A percentile compares a stretch with the other conserved stretches of the same genome.
Evolutionary conservation across 2,329 filamentous ascomycete species (phyloP).

Genomic region (Fusarium drepaniforme): DNA sequence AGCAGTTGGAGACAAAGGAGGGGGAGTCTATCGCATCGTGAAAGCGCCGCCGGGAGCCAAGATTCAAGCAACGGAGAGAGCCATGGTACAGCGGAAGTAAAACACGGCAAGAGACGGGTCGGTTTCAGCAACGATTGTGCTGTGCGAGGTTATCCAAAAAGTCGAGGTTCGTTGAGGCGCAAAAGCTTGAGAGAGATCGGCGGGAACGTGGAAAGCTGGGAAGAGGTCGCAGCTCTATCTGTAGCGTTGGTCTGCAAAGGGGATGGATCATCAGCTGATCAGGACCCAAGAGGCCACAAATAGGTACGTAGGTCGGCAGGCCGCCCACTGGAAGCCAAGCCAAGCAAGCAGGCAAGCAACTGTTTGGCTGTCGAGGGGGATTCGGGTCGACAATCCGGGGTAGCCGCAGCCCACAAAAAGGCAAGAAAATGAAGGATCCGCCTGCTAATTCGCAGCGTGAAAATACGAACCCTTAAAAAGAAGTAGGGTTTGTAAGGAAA

Average conservation of each 20-base stretch:
- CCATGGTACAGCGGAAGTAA: constrained; percentile 36
- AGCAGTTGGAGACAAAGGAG: constrained; percentile 38
- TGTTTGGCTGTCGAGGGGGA: constrained; percentile 33
- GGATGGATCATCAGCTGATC: constrained; percentile 48
- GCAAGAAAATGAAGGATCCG: constrained; percentile 35
- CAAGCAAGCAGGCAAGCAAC: constrained; percentile 17
- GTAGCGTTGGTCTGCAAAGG: constrained; percentile 41
- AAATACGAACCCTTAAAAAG: neutral
- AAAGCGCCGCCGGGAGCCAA: constrained; percentile 36
- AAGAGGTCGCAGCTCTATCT: constrained; percentile 42
- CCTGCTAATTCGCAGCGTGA: constrained; percentile 19
- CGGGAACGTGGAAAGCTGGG: constrained; percentile 35
- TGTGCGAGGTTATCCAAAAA: constrained; percentile 14
- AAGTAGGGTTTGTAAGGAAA: neutral
- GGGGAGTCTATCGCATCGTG: constrained; percentile 42
- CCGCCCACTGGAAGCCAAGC: constrained; percentile 7
- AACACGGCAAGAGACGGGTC: constrained; percentile 7
- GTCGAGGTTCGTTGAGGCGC: constrained; percentile 20
- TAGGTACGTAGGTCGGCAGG: constrained; percentile 9
- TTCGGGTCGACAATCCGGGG: constrained; percentile 43
- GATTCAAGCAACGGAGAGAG: constrained; percentile 37
- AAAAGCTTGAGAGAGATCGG: constrained; percentile 38
- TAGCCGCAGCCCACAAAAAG: constrained; percentile 40
- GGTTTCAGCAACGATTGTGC: neutral
- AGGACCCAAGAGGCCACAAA: constrained; percentile 38